Percentiles rank a stretch among this genome's conserved stretches.
These are phyloP conservation scores for Pichia kudriavzevii DNA, from an alignment of 1,139 yeast genomes.

Conservation along the genomic window DNA sequence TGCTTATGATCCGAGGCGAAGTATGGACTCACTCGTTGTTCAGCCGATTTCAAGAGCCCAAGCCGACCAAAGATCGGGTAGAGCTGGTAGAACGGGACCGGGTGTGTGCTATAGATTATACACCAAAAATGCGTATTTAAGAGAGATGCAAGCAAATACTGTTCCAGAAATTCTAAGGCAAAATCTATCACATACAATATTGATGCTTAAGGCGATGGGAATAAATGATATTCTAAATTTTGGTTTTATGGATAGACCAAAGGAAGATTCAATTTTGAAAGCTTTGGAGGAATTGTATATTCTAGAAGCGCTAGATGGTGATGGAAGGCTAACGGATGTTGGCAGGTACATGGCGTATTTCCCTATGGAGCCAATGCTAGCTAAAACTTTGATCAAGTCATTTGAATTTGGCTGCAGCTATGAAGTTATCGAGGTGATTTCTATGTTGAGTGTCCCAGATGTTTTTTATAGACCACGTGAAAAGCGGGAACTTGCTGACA, in stretches of 20 bases:
- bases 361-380: constrained; percentile 91
- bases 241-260: constrained; percentile 95
- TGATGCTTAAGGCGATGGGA: constrained; percentile 94
- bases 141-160: constrained; percentile 78
- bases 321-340: constrained; percentile 62
- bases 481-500: constrained; percentile 68
- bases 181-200: constrained; percentile 74
- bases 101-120: constrained; percentile 73
- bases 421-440: constrained; percentile 76
- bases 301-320: constrained; percentile 73
- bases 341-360: constrained; percentile 87
- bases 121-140: constrained; percentile 57
- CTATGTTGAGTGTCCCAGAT: constrained; percentile 87
- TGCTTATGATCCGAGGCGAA: constrained; percentile 66
- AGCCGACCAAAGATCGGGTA: constrained; percentile 74
- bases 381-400: constrained; percentile 73
- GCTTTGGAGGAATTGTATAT: constrained; percentile 83
- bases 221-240: constrained; percentile 71
- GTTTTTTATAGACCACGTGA: constrained; percentile 82
- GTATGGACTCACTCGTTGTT: constrained; percentile 70
- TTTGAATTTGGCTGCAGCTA: constrained; percentile 71
- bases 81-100: constrained; percentile 86
- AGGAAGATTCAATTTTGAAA: constrained; percentile 59
- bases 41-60: constrained; percentile 77
- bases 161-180: constrained; percentile 92